Conservation (phyloP, 2,329 filamentous ascomycete species). For the Pyrenophora graminea region DNA sequence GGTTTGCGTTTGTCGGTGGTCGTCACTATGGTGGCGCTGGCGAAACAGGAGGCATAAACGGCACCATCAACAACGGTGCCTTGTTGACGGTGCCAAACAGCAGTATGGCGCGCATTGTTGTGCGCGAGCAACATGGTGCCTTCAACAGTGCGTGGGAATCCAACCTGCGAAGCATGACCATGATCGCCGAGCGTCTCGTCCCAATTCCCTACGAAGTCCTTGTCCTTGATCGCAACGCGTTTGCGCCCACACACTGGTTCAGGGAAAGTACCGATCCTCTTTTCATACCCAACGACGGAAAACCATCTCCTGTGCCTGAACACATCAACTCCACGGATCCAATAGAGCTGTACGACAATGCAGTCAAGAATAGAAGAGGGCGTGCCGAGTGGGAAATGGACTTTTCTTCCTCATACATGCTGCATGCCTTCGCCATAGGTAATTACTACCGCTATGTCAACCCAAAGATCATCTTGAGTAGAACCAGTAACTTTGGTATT, state of each 20-base stretch:
- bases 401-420: conserved; percentile 19
- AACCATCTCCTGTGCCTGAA: conserved; percentile 8
- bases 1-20: conserved; percentile 21
- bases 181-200: conserved; percentile 11
- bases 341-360: conserved; percentile 15
- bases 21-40: conserved; percentile 28
- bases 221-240: conserved; percentile 22
- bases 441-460: conserved; percentile 12
- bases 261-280: conserved; percentile 11
- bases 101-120: conserved; percentile 23
- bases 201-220: conserved; percentile 19
- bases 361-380: conserved; percentile 9
- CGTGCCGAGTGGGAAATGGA: conserved; percentile 25
- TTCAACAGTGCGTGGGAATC: conserved; percentile 23
- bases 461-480: conserved; percentile 15
- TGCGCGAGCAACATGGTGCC: conserved; percentile 19
- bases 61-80: conserved; percentile 26
- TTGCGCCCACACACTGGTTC: conserved; percentile 23
- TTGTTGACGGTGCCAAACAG: conserved; percentile 21
- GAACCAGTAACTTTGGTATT: conserved; percentile 24
- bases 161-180: conserved; percentile 20
- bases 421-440: conserved; percentile 21
- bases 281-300: conserved; percentile 10
- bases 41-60: conserved; percentile 27
- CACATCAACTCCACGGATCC: conserved; percentile 5